phyloP scores from a whole-genome alignment of 306 rosid genomes.

The Prunus mira region DNA sequence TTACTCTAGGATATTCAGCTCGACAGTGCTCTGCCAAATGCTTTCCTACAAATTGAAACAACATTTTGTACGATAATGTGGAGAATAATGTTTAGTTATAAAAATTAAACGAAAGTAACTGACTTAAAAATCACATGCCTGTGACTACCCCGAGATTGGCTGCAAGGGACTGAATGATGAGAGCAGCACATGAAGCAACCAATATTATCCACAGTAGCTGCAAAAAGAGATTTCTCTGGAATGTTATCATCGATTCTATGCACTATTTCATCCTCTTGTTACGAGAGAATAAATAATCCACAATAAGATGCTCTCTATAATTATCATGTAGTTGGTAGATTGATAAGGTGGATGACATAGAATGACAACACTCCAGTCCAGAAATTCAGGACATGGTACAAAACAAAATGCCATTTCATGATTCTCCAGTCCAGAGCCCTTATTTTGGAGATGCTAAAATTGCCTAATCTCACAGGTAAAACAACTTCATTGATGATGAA shows the following conservation, averaged over 20 bases:
- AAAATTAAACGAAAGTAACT: not conserved
- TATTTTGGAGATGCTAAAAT: not conserved
- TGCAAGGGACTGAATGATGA: slow-evolving; percentile 84
- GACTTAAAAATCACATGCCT: slow-evolving; percentile 42
- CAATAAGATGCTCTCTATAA: not conserved
- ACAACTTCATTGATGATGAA: not conserved
- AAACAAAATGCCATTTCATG: not conserved
- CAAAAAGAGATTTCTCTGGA: slow-evolving; percentile 2
- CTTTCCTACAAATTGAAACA: slow-evolving; percentile 63
- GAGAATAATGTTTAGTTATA: not conserved
- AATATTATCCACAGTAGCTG: slow-evolving; percentile 97
- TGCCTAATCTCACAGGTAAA: not conserved
- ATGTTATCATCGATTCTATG: not conserved
- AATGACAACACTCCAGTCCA: not conserved
- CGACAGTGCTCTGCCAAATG: slow-evolving; percentile 98
- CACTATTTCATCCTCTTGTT: not conserved
- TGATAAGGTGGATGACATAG: not conserved
- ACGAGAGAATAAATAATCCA: not conserved
- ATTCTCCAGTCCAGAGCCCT: not conserved
- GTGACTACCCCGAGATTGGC: slow-evolving; percentile 99
- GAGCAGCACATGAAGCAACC: slow-evolving; percentile 94
- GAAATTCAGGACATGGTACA: not conserved
- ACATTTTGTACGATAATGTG: not conserved
- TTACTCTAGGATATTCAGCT: slow-evolving; percentile 60
- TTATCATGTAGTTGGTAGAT: not conserved